Evolutionary conservation across 768 basidiomycete genomes (phyloP), one percentile per base, ranked within the genome.

Genomic region (Hortiboletus campestris): DNA sequence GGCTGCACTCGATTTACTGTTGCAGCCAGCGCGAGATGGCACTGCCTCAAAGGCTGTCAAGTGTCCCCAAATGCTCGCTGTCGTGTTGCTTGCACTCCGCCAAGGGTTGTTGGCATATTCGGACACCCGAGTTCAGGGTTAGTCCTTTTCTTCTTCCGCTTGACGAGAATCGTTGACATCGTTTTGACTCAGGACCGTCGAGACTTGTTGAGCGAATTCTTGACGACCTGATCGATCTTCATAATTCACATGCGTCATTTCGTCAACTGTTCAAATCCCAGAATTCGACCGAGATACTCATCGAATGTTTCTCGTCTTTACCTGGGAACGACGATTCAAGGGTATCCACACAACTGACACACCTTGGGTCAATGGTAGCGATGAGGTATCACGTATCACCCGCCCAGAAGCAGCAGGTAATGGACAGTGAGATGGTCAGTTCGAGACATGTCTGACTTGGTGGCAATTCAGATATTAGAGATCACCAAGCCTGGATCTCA

Each of bases 221-320:
- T 1, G 87, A 86, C 65, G 83, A 87, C 49, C 68, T 93, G 46
- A 83, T 91, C 58, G 78, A 81, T 32, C 73, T 91, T 32, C 89
- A 93, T 58, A 76, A 81, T 2, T 79, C 84, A 0, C 84, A 80
- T 57, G 65, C 79, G 0, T 81, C 83, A 0, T 92, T 93, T 71
- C 83, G 88, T 13, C 80, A 86, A 52, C 67, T 87, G 1, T 92
- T 93, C 72, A 83, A 78, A 60, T 89, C 86, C 1, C 85, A 88
- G 51, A 84, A 82, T 51, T 81, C 81, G 11, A 87, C 86, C 0
- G 83, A 85, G 51, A 57, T 84, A 10, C 89, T 90, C 58, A 75
- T 91, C 9, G 81, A 85, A 25, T 81, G 82, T 20, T 86, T 84
- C 66, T 80, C 80, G 60, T 88, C 86, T 46, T 46, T 53, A 0